Conservation (phyloP, 2,329 filamentous ascomycete genomes). For the Verticillium nubilum region DNA sequence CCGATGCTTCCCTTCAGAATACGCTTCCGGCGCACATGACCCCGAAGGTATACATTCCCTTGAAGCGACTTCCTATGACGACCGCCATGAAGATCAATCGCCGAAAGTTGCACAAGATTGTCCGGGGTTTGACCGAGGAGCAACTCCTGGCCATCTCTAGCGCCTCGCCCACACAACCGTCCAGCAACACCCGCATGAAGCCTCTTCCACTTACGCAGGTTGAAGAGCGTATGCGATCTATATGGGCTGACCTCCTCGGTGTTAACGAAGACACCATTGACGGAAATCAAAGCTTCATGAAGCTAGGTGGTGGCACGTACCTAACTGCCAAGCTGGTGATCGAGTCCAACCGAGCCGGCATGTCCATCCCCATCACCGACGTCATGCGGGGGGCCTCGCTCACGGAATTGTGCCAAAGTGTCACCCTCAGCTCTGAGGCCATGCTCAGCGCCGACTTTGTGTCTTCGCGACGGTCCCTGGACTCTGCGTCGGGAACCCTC, state of each 20-base stretch:
- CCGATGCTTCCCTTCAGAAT: slow-evolving; percentile 33
- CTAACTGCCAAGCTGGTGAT: slow-evolving; percentile 38
- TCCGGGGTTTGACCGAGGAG: slow-evolving; percentile 32
- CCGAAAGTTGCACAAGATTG: slow-evolving; percentile 38
- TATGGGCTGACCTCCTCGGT: slow-evolving; percentile 41
- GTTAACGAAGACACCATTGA: slow-evolving; percentile 33
- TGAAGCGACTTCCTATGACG: slow-evolving; percentile 42
- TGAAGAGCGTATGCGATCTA: slow-evolving; percentile 39
- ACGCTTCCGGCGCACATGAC: slow-evolving; percentile 33
- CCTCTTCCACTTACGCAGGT: slow-evolving; percentile 41
- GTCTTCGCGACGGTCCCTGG: neutral
- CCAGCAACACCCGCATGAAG: slow-evolving; percentile 26
- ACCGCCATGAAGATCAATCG: slow-evolving; percentile 45
- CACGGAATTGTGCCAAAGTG: slow-evolving; percentile 37
- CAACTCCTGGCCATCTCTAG: slow-evolving; percentile 36
- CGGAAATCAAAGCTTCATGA: slow-evolving; percentile 37
- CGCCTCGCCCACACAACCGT: slow-evolving; percentile 28
- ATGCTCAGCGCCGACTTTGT: neutral
- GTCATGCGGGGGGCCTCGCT: slow-evolving; percentile 35
- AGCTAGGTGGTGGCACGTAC: slow-evolving; percentile 39
- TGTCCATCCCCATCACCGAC: slow-evolving; percentile 35
- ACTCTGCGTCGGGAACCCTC: slow-evolving; percentile 5
- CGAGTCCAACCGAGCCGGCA: slow-evolving; percentile 35
- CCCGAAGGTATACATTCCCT: slow-evolving; percentile 43
- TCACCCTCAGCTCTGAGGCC: slow-evolving; percentile 13